These are phyloP conservation scores for Blepharisma japonicum DNA, from an alignment of 73 alveolate species.

Conservation along the genomic window DNA sequence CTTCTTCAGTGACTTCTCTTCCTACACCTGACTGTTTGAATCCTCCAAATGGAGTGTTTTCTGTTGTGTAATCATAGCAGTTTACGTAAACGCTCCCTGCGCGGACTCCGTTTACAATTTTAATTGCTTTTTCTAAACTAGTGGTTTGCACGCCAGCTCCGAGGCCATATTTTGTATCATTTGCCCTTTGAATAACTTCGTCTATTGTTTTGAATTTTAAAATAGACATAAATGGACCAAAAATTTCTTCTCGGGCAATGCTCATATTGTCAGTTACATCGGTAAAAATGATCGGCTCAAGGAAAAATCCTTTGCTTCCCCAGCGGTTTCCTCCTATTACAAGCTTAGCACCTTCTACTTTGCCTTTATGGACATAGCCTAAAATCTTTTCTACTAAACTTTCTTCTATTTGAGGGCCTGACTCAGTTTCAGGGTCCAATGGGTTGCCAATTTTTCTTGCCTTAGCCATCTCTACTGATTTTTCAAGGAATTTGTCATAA, in stretches of 20 bases:
- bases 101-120: conserved; percentile 59
- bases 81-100: conserved; percentile 88
- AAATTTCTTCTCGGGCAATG: conserved; percentile 61
- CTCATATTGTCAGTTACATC: conserved; percentile 84
- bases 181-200: conserved; percentile 86
- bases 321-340: conserved; percentile 82
- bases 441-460: conserved; percentile 73
- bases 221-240: conserved; percentile 86
- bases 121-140: conserved; percentile 55
- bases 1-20: conserved; percentile 72
- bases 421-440: conserved; percentile 62
- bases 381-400: conserved; percentile 63
- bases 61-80: conserved; percentile 50
- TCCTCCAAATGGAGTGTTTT: conserved; percentile 87
- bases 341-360: conserved; percentile 80
- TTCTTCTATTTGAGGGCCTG: conserved; percentile 78
- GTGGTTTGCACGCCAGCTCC: conserved; percentile 86
- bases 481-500: conserved; percentile 81
- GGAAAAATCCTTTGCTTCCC: conserved; percentile 56
- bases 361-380: conserved; percentile 71
- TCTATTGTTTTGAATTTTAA: conserved; percentile 77
- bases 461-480: conserved; percentile 50
- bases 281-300: conserved; percentile 81
- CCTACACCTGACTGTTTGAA: conserved; percentile 87
- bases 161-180: conserved; percentile 82